Evolutionary conservation across 371 early-diverging fungal species (phyloP).

Genomic region (Mucor lusitanicus): DNA sequence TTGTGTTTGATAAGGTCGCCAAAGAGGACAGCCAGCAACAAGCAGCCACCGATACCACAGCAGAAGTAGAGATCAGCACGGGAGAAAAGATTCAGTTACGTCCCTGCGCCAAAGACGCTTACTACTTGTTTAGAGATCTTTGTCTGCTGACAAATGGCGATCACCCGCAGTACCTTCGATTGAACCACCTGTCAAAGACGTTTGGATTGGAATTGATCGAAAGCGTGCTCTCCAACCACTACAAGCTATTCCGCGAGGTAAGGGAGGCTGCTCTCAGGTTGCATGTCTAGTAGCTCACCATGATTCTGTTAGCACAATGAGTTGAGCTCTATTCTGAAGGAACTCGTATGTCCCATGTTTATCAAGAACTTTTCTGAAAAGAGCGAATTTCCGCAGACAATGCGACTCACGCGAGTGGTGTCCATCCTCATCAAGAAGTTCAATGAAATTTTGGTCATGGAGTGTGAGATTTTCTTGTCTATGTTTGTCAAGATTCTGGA

Average conservation of each 20-base stretch:
- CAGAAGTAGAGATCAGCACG: slow-evolving; percentile 28
- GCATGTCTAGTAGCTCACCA: neutral
- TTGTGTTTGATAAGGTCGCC: slow-evolving; percentile 91
- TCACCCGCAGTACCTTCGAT: slow-evolving; percentile 69
- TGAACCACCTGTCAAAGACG: slow-evolving; percentile 66
- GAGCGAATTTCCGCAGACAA: slow-evolving; percentile 80
- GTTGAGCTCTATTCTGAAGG: slow-evolving; percentile 71
- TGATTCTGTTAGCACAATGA: slow-evolving; percentile 62
- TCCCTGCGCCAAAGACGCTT: slow-evolving; percentile 82
- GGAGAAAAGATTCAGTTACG: slow-evolving; percentile 43
- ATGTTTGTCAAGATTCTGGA: slow-evolving; percentile 86
- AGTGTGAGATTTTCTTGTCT: slow-evolving; percentile 92
- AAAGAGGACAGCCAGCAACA: slow-evolving; percentile 58
- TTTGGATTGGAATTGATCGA: slow-evolving; percentile 95
- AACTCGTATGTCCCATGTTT: slow-evolving; percentile 85
- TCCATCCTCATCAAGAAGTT: slow-evolving; percentile 81
- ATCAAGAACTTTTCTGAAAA: slow-evolving; percentile 90
- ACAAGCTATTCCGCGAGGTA: slow-evolving; percentile 74
- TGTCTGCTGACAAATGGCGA: slow-evolving; percentile 72
- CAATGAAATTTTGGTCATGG: slow-evolving; percentile 73
- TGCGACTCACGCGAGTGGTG: slow-evolving; percentile 85
- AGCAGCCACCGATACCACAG: slow-evolving; percentile 29
- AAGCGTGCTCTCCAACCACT: slow-evolving; percentile 81
- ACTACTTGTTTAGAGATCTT: slow-evolving; percentile 83
- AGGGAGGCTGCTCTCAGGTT: neutral